Percentiles rank a stretch among this genome's conserved stretches.
These are phyloP conservation scores for Penicillium concentricum DNA, from an alignment of 2,329 filamentous ascomycete species.

Conservation along the genomic window DNA sequence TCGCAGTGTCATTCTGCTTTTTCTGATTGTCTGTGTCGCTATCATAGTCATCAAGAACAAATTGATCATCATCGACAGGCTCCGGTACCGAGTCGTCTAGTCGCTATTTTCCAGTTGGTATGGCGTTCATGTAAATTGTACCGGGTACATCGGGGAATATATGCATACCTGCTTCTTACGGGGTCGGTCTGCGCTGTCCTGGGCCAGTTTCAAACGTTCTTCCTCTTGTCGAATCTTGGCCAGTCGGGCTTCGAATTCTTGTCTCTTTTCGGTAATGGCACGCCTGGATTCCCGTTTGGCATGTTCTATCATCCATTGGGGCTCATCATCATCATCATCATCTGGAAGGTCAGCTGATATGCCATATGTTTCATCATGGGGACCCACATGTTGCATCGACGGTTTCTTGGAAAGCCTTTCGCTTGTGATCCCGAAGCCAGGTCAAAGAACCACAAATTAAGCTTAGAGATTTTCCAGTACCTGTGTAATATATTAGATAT, in stretches of 20 bases:
- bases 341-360: slow-evolving; percentile 28
- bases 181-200: slow-evolving; percentile 48
- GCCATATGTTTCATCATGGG: neutral
- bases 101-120: slow-evolving; percentile 27
- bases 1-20: slow-evolving; percentile 29
- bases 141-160: neutral
- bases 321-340: slow-evolving; percentile 73
- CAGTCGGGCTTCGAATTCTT: slow-evolving; percentile 72
- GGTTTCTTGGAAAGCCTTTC: slow-evolving; percentile 56
- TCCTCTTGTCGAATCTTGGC: slow-evolving; percentile 61
- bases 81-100: slow-evolving; percentile 18
- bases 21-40: slow-evolving; percentile 56
- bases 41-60: slow-evolving; percentile 72
- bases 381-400: slow-evolving; percentile 47
- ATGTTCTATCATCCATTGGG: slow-evolving; percentile 80
- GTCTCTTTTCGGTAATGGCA: slow-evolving; percentile 64
- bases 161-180: slow-evolving; percentile 47
- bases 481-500: slow-evolving; percentile 25
- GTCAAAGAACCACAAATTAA: slow-evolving; percentile 86
- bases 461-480: slow-evolving; percentile 80
- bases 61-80: slow-evolving; percentile 58
- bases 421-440: slow-evolving; percentile 84
- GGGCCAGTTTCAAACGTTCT: slow-evolving; percentile 58
- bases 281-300: slow-evolving; percentile 67
- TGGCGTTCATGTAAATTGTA: neutral